Evolutionary conservation across 2,329 filamentous ascomycete species (phyloP).

Genomic region (Colletotrichum shisoi): DNA sequence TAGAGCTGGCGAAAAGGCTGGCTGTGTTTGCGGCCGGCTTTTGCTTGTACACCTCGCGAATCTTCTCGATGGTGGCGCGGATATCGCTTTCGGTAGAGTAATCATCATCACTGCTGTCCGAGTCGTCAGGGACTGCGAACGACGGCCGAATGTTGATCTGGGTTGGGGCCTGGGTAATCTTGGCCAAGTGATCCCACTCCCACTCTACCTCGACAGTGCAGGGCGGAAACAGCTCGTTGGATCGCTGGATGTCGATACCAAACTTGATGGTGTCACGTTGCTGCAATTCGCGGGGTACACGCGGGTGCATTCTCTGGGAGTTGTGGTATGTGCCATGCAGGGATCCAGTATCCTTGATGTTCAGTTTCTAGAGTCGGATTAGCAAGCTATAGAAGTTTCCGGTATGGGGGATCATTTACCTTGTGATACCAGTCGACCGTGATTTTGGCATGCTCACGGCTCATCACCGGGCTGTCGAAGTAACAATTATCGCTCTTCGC

Average conservation of each 20-base stretch:
- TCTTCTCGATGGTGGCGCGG: conserved; percentile 20
- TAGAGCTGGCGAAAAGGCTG: conserved; percentile 1
- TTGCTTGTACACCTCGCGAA: conserved; percentile 15
- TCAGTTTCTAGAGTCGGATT: conserved; percentile 51
- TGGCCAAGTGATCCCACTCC: conserved; percentile 42
- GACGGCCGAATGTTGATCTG: conserved; percentile 2
- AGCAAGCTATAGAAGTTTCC: not conserved
- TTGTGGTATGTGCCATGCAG: conserved; percentile 64
- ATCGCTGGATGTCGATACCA: conserved; percentile 50
- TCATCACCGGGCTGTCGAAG: conserved; percentile 77
- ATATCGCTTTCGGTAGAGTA: conserved; percentile 42
- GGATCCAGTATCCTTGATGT: conserved; percentile 57
- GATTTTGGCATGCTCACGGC: conserved; percentile 69
- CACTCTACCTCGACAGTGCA: conserved; percentile 50
- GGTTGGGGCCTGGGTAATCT: not conserved
- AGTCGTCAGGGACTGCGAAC: conserved; percentile 56
- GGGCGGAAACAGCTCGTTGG: conserved; percentile 49
- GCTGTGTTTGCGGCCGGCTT: not conserved
- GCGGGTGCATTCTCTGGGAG: conserved; percentile 41
- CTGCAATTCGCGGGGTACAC: conserved; percentile 39
- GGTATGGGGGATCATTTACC: conserved; percentile 48
- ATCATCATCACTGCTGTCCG: conserved; percentile 47
- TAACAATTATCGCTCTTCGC: conserved; percentile 64
- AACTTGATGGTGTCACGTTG: conserved; percentile 49
- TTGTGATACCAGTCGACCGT: conserved; percentile 53